Base-by-base conservation (phyloP, 495 filamentous ascomycete genomes). In the Xylaria palmicola region DNA sequence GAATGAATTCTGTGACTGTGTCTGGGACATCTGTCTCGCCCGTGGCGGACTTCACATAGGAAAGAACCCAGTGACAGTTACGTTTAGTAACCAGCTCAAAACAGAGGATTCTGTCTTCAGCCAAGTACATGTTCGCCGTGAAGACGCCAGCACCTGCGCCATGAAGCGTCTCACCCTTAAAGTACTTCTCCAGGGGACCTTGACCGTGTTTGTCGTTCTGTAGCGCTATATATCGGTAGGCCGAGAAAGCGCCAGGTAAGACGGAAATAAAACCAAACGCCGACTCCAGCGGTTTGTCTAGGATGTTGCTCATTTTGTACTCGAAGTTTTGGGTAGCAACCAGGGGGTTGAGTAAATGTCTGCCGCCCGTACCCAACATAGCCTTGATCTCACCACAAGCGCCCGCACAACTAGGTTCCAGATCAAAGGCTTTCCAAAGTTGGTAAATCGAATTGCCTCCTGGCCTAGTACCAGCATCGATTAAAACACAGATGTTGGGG, bases 301-400 rank as follows among this genome's bases (percentile, higher is more conserved):
- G 85, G 69, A 99, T 99, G 73, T 99, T 99, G 75, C 91, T 96
- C 85, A 99, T 95, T 81, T 99, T 99, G 80, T 99, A 99, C 79
- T 99, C 95, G 69, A 99, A 99, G 68, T 99, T 99, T 74, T 99
- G 95, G 4, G 92, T 91, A 3, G 95, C 95, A 10, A 99, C 90
- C 17, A 99, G 82, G 0, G 95, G 95, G 64, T 98, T 99, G 63
- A 97, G 64, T 52, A 98, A 80, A 67, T 95, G 91, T 77, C 89
- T 96, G 62, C 91, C 91, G 57, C 88, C 88, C n/a, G 82, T 78
- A 15, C 86, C 90, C 77, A 97, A 80, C 93, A 98, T 97, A 60
- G 95, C 94, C 77, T 98, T 98, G 77, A 99, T 99, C 75, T 99
- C 95, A 75, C 95, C 95, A 74, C 95, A 98, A 62, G 95, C 95